Evolutionary conservation across 1,284 basidiomycete genomes (phyloP).

Genomic region (Phylloboletellus chloephorus): DNA sequence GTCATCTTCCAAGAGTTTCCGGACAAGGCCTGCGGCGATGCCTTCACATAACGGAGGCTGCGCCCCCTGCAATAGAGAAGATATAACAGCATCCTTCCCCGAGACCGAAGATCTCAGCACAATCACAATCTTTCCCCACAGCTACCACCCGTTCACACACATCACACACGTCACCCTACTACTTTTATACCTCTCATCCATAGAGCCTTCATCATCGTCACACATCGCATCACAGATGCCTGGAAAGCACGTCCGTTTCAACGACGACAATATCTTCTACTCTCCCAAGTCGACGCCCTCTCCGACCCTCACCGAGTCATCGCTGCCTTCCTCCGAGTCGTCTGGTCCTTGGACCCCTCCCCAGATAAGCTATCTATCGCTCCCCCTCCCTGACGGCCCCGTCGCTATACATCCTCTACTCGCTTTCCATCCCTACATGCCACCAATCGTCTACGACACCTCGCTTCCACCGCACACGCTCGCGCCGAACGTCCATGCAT

Average conservation of each 20-base stretch:
- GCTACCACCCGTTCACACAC: slow-evolving; percentile 12
- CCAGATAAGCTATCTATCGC: slow-evolving; percentile 24
- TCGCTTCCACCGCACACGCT: slow-evolving; percentile 29
- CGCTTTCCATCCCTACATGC: slow-evolving; percentile 37
- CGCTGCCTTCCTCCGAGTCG: slow-evolving; percentile 35
- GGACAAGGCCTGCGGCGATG: slow-evolving; percentile 24
- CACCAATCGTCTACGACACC: slow-evolving; percentile 36
- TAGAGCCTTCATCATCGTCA: slow-evolving; percentile 10
- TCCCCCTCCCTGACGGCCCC: slow-evolving; percentile 26
- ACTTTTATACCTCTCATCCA: slow-evolving; percentile 13
- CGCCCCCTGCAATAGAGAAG: slow-evolving; percentile 18
- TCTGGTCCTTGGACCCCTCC: slow-evolving; percentile 36
- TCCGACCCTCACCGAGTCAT: slow-evolving; percentile 36
- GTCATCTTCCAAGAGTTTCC: slow-evolving; percentile 8
- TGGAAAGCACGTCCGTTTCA: slow-evolving; percentile 43
- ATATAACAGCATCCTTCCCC: slow-evolving; percentile 17
- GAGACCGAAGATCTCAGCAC: slow-evolving; percentile 2
- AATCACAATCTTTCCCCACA: slow-evolving; percentile 5
- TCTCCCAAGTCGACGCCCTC: slow-evolving; percentile 37
- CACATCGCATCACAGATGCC: slow-evolving; percentile 19
- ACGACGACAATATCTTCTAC: slow-evolving; percentile 41
- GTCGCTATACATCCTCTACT: slow-evolving; percentile 40
- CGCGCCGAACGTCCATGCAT: slow-evolving; percentile 26
- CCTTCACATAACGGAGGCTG: slow-evolving; percentile 23
- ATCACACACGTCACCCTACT: slow-evolving; percentile 5